Evolutionary conservation across 257 asterid species (phyloP), one percentile per base, ranked within the genome.

Genomic region (Forsythia suspensa): DNA sequence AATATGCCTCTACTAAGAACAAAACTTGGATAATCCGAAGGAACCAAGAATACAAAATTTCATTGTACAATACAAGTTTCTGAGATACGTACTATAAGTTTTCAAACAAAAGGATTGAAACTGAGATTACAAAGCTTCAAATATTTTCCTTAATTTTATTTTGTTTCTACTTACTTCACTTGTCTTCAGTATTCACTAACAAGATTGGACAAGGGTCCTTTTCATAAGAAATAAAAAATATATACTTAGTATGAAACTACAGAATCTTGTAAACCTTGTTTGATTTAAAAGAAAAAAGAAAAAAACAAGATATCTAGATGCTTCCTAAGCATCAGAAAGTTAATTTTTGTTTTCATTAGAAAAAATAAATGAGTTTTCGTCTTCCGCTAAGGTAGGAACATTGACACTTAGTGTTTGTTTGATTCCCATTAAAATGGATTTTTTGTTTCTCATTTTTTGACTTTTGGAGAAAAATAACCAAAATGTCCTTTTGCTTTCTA

Each of bases 81-180:
- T 63, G 16, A 63, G 15, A 18, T 21, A 6, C 15, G 16, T 29
- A 63, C 16, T 63, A 63, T 63, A 63, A 24, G 8, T 24, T 21
- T 2, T 21, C 18, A 24, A 29, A 29, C 70, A 24, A 9, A 3
- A 21, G 70, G 2, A 63, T 65, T 29, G 43, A 41, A 66, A 42
- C 80, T 76, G 48, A 76, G 55, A 44, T 76, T 76, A 66, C 80
- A 36, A 67, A 65, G 80, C 40, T 34, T 52, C 29, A 74, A 52
- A 42, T 20, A 52, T 37, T 43, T 65, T 24, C 40, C 74, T 71
- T 29, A 29, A 29, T 29, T 61, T 24, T 65, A 65, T 43, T 43
- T 76, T 43, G 12, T 44, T 29, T 65, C 42, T 24, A 8, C 40
- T 24, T 24, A 39, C 39, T 21, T 24, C 38, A 63, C 18, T 7